Base-by-base conservation (phyloP, 768 basidiomycete genomes). In the Cystobasidium ongulense region DNA sequence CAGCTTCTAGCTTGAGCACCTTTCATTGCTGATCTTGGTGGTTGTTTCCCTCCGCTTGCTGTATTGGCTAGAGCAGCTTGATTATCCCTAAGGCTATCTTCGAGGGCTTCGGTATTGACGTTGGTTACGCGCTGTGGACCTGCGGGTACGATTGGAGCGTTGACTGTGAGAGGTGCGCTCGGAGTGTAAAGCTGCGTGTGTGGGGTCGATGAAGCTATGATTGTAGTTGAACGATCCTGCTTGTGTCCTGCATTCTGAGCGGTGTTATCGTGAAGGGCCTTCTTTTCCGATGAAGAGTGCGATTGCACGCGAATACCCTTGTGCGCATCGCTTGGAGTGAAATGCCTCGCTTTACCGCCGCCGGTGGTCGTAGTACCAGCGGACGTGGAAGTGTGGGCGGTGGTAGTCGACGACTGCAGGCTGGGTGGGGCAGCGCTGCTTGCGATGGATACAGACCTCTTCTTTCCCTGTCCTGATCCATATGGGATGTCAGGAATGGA, bases 1-100 rank as follows among this genome's bases (percentile, higher is more conserved):
- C 75, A 75, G 17, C 73, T 74, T 33, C 39, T 53, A 18, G 74
- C 74, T 46, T 64, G 63, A 25, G 33, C 33, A 13, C 38, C 33
- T 38, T 75, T 75, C 39, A 75, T 29, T 31, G 74, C 74, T 33
- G 74, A 75, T 50, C 68, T 75, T 29, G 68, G 50, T 25, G 75
- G 72, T 41, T 73, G 59, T 33, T 73, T 73, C 18, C 52, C 33
- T 41, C 33, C 33, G 18, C 43, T 18, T 31, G 59, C 62, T 3
- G 23, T 35, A 13, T 3, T 15, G n/a, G n/a, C 72, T 78, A n/a
- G 21, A 11, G 39, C 29, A 8, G 68, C 50, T 35, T 36, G 33
- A 27, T 17, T 27, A n/a, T 71, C 36, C 35, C 36, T 5, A 8
- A 54, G 38, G 21, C 38, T 57, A 27, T 64, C 38, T 29, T 54